Base-by-base conservation (phyloP, 2,329 filamentous ascomycete genomes). In the Exophiala xenobiotica region DNA sequence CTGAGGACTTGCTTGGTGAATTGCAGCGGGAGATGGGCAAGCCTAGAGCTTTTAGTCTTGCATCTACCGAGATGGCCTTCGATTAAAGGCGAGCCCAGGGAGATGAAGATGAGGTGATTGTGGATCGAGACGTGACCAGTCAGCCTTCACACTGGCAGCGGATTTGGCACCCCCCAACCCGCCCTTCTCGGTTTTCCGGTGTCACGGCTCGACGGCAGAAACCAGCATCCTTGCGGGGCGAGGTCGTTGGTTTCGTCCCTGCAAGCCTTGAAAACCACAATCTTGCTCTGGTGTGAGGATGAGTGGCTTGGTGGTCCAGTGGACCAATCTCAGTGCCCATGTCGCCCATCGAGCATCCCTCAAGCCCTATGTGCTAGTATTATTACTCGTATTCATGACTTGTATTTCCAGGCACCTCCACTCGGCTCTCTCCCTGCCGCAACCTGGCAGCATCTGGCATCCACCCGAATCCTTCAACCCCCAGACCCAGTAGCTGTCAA, bases 291-390 rank as follows among this genome's bases (percentile, higher is more conserved):
- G 37, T 39, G 37, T 39, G 16, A 20, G 22, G 18, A 6, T 40
- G 38, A 24, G 38, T 40, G 38, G 38, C 20, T 19, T n/a, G 14
- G 19, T 22, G 37, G 18, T 6, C n/a, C 35, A 38, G 18, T 38
- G 2, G 19, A 19, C 35, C 35, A 38, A 38, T 38, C 35, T 38
- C 14, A 11, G 16, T 8, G 29, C 29, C 29, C 29, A 33, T 4
- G 29, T 16, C 35, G 18, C 35, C 35, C n/a, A 38, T 38, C 35
- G 35, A 38, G 35, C 35, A 38, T 14, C 29, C n/a, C n/a, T n/a
- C n/a, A n/a, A n/a, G n/a, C n/a, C n/a, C n/a, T n/a, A n/a, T n/a
- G n/a, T n/a, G n/a, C n/a, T n/a, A n/a, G n/a, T n/a, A n/a, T n/a
- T n/a, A n/a, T n/a, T n/a, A n/a, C n/a, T n/a, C n/a, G n/a, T n/a